These are phyloP conservation scores for Oryza coarctata DNA, from an alignment of 176 grass and related monocot genomes.

Conservation along the genomic window DNA sequence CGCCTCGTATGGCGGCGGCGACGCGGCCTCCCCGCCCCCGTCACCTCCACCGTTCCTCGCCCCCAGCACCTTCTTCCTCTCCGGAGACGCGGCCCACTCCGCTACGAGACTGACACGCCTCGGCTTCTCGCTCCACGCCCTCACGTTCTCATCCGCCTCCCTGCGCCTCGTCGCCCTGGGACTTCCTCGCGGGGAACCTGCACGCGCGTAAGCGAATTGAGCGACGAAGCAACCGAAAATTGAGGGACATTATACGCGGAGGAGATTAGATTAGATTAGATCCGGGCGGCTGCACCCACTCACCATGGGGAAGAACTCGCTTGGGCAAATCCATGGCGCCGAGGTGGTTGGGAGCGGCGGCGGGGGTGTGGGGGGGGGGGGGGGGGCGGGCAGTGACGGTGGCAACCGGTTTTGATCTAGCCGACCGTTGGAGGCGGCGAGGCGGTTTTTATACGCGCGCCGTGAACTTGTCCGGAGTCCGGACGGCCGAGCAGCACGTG, in stretches of 20 bases:
- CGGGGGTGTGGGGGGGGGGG: not conserved
- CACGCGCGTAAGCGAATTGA: not conserved
- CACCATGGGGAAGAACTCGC: slow-evolving; percentile 26
- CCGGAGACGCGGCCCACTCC: not conserved
- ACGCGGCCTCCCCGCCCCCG: not conserved
- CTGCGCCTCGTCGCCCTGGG: not conserved
- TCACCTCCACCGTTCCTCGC: slow-evolving; percentile 23
- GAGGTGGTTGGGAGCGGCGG: not conserved
- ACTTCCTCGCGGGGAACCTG: slow-evolving; percentile 31
- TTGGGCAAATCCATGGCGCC: slow-evolving; percentile 38
- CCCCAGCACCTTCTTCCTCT: slow-evolving; percentile 46
- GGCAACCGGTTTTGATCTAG: slow-evolving; percentile 22
- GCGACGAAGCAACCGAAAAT: not conserved
- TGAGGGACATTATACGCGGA: not conserved
- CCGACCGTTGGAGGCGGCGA: slow-evolving; percentile 23
- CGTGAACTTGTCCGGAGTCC: not conserved
- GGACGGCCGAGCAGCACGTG: not conserved
- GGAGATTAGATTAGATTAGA: not conserved
- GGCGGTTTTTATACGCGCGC: not conserved
- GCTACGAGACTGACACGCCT: not conserved
- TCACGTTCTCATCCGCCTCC: slow-evolving; percentile 38
- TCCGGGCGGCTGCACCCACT: not conserved
- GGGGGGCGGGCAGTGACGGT: not conserved
- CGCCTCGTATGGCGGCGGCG: not conserved
- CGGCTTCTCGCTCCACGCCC: not conserved